Percentiles rank a stretch among this genome's conserved stretches.
Conservation (phyloP, 1,284 basidiomycete species). For the Cutaneotrichosporon arboriforme region DNA sequence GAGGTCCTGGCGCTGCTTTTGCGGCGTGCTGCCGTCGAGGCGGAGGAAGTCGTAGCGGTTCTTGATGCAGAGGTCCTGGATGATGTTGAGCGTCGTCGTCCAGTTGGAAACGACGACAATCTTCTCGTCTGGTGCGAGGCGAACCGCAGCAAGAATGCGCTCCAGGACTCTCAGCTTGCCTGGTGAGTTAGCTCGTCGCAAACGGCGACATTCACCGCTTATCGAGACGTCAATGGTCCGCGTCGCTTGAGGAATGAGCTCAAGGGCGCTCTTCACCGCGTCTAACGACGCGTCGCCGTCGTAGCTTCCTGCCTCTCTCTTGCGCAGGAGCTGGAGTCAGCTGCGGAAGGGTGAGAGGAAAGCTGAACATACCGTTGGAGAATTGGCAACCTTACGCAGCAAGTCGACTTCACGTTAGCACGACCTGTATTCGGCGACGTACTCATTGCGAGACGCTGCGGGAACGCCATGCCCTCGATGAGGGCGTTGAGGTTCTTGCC, state of each 20-base stretch:
- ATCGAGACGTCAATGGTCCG: slow-evolving; percentile 5
- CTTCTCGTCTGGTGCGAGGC: slow-evolving; percentile 77
- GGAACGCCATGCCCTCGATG: slow-evolving; percentile 63
- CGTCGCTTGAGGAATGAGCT: background rate
- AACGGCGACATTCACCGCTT: slow-evolving; percentile 11
- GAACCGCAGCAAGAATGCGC: slow-evolving; percentile 62
- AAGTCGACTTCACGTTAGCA: slow-evolving; percentile 32
- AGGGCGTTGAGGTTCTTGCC: slow-evolving; percentile 55
- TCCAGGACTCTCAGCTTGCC: slow-evolving; percentile 78
- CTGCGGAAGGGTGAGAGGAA: background rate
- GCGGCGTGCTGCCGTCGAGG: slow-evolving; percentile 80
- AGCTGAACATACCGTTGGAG: slow-evolving; percentile 58
- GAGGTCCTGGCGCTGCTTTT: slow-evolving; percentile 64
- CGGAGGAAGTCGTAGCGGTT: slow-evolving; percentile 73
- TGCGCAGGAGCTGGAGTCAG: slow-evolving; percentile 58
- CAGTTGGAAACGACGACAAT: slow-evolving; percentile 86
- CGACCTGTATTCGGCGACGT: slow-evolving; percentile 36
- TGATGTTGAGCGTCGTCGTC: slow-evolving; percentile 82
- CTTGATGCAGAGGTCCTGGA: slow-evolving; percentile 77
- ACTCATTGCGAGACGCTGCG: slow-evolving; percentile 78
- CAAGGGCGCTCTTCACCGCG: slow-evolving; percentile 58
- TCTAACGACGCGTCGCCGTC: slow-evolving; percentile 55
- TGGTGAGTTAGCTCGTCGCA: slow-evolving; percentile 5
- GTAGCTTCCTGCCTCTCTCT: slow-evolving; percentile 53
- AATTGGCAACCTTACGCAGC: slow-evolving; percentile 87